phyloP scores from a whole-genome alignment of 208 protist species.

The Leishmania tropica region DNA sequence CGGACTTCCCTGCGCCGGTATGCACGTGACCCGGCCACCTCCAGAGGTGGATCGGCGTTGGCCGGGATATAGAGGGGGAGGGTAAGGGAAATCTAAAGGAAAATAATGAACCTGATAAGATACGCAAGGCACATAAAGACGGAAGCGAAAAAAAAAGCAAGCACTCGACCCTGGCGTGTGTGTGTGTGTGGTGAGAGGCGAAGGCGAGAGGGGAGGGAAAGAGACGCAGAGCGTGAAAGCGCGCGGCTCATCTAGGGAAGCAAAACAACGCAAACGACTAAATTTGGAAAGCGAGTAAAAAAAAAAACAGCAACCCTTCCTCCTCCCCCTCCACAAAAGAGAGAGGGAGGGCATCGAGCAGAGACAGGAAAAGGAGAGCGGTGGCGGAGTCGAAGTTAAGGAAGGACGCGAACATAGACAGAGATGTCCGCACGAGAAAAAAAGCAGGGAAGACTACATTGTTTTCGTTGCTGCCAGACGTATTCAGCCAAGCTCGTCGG shows the following conservation, averaged over 20 bases:
- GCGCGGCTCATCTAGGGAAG: neutral
- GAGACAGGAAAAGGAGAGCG: neutral
- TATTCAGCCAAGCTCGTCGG: slow-evolving; percentile 23
- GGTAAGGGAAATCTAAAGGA: neutral
- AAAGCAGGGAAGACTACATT: neutral
- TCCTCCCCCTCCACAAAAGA: too few species aligned
- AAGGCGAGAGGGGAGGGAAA: neutral
- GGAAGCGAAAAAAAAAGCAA: neutral
- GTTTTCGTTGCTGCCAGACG: neutral
- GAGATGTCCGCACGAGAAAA: neutral
- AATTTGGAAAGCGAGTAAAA: too few species aligned
- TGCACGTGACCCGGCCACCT: too few species aligned
- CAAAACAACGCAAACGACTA: neutral
- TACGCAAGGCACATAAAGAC: neutral
- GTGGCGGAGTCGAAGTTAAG: neutral
- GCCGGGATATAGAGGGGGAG: neutral
- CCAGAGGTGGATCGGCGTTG: neutral
- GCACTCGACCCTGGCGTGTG: neutral
- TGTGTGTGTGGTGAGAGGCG: too few species aligned
- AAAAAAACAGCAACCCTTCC: too few species aligned
- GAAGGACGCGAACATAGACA: neutral
- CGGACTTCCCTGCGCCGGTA: neutral
- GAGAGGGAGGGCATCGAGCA: neutral
- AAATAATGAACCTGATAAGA: neutral
- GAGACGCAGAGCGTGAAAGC: neutral